Base-by-base conservation (phyloP, 306 rosid genomes). In the Canavalia ensiformis region DNA sequence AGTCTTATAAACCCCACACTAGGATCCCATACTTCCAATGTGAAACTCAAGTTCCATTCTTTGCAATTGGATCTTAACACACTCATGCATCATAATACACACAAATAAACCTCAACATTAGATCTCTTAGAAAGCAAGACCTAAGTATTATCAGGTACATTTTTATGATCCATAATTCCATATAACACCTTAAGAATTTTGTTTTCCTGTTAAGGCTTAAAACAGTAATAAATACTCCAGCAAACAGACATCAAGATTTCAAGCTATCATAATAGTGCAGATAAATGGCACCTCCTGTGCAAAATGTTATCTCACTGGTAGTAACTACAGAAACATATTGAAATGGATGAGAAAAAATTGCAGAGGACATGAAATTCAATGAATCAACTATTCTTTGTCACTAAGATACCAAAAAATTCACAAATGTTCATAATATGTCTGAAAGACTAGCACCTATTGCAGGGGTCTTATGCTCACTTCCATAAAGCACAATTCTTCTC, bases 111-210 rank as follows among this genome's bases (percentile, higher is more conserved):
- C 13, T 56, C 68, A 50, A 64, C 50, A 37, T 56, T 11, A 65
- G 34, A 69, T 74, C 39, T 58, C 52, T 49, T 58, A 46, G 57
- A 77, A 77, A 51, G 46, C 8, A 60, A 51, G 47, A 31, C 62
- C 46, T 3, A 30, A 57, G 39, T 63, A 78, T 35, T 64, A 78
- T 72, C 65, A 56, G 10, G 39, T 67, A 31, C 57, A 7, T n/a
- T 46, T 30, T 7, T 47, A 49, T 9, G 50, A 62, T 62, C 28
- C 29, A 4, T 39, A 39, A 2, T 39, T 18, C 29, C 51, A 8
- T 65, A 56, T 33, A 59, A 49, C 75, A 64, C 54, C 57, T 28
- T n/a, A 83, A 70, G 67, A 58, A 41, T 45, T 49, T 57, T 57
- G 57, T 58, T 74, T 54, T 54, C 68, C 5, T 51, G 52, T 71